These are phyloP conservation scores for Dichotomopilus funicola DNA, from an alignment of 2,329 filamentous ascomycete species.

Conservation along the genomic window DNA sequence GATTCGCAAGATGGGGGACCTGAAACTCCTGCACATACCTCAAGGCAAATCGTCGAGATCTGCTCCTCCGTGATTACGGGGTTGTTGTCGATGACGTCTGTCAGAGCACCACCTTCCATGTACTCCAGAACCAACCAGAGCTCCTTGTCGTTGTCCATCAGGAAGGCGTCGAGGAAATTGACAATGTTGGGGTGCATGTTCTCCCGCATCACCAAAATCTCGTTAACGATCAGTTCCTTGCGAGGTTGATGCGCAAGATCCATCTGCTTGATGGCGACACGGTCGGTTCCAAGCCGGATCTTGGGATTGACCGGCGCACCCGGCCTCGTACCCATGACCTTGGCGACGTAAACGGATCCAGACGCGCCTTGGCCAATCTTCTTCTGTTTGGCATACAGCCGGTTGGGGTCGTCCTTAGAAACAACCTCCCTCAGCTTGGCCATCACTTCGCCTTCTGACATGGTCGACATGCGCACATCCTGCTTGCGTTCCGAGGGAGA, in stretches of 20 bases:
- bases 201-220: conserved; percentile 99
- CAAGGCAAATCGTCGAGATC: conserved; percentile 92
- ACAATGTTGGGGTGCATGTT: conserved; percentile 98
- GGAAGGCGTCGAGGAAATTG: conserved; percentile 94
- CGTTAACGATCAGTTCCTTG: conserved; percentile 98
- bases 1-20: too few relatives aligned
- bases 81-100: conserved; percentile 98
- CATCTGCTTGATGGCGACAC: conserved; percentile 99
- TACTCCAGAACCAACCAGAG: conserved; percentile 99
- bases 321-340: conserved; percentile 50
- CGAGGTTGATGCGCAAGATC: conserved; percentile 93
- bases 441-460: conserved; percentile 98
- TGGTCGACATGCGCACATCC: conserved; percentile 96
- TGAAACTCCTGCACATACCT: conserved; percentile 54
- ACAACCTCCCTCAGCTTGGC: conserved; percentile 89
- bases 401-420: conserved; percentile 87
- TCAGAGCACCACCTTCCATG: conserved; percentile 97
- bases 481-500: conserved; percentile 67
- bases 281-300: conserved; percentile 55
- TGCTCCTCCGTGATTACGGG: conserved; percentile 89
- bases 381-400: conserved; percentile 98
- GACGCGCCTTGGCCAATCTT: conserved; percentile 99
- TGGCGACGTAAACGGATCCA: conserved; percentile 94
- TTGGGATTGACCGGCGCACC: conserved; percentile 11
- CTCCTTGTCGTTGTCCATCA: conserved; percentile 89